Conservation (phyloP, 2,329 filamentous ascomycete genomes). For the Metarhizium robertsii region DNA sequence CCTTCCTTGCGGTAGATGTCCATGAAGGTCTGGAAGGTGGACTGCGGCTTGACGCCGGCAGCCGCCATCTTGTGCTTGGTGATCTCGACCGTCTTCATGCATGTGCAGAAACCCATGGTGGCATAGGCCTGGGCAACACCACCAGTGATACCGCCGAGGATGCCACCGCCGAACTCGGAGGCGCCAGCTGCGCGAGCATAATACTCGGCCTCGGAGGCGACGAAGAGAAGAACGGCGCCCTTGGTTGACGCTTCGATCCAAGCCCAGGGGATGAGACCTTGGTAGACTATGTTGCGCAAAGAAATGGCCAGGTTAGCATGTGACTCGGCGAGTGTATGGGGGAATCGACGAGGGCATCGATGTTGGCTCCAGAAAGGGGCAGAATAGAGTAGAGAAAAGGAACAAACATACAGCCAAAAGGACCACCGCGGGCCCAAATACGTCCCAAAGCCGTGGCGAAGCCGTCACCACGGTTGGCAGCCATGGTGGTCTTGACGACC, state of each 20-base stretch:
- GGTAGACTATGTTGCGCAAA: conserved; percentile 79
- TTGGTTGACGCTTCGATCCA: conserved; percentile 99
- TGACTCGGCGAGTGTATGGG: not conserved
- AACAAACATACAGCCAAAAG: conserved; percentile 73
- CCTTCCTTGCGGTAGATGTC: conserved; percentile 93
- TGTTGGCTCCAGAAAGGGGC: not conserved
- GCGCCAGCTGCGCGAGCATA: conserved; percentile 78
- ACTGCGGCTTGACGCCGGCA: conserved; percentile 71
- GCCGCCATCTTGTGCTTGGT: conserved; percentile 94
- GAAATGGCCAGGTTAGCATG: conserved; percentile 5
- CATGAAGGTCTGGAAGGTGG: conserved; percentile 93
- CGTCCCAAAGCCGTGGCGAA: conserved; percentile 73
- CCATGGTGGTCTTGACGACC: conserved; percentile 99
- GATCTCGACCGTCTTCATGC: conserved; percentile 99
- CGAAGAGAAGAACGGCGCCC: conserved; percentile 96
- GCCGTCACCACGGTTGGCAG: conserved; percentile 84
- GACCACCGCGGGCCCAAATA: conserved; percentile 90
- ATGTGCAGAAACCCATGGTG: conserved; percentile 99
- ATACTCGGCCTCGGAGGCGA: conserved; percentile 96
- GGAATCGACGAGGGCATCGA: not conserved
- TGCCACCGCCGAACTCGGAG: conserved; percentile 78
- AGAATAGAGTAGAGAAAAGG: not conserved
- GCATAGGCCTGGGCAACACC: conserved; percentile 97
- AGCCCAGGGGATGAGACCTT: conserved; percentile 98
- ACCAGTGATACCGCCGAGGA: conserved; percentile 82